Evolutionary conservation across 129 eudicot genomes (phyloP).

Genomic region (Lactuca sativa): DNA sequence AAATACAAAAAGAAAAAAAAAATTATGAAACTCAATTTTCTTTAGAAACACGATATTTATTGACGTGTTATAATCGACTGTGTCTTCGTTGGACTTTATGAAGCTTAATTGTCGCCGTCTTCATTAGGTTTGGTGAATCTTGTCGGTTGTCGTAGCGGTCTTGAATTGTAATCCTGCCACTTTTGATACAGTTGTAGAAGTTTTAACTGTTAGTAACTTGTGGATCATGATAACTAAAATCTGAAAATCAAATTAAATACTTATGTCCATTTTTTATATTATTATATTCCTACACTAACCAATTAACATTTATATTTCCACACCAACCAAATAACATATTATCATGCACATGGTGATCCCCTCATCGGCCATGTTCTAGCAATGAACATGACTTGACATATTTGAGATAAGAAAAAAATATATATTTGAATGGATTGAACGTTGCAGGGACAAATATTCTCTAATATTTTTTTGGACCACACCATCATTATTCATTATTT

Average conservation of each 20-base stretch:
- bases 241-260: conserved; percentile 3
- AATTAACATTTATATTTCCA: background rate
- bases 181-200: too few relatives aligned
- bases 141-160: too few relatives aligned
- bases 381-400: conserved; percentile 23
- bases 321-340: conserved; percentile 11
- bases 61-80: background rate
- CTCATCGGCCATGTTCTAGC: conserved; percentile 30
- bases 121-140: too few relatives aligned
- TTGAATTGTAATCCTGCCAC: too few relatives aligned
- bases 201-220: background rate
- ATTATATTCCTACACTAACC: background rate
- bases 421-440: background rate
- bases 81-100: too few relatives aligned
- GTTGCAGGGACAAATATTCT: background rate
- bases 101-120: too few relatives aligned
- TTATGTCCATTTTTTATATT: background rate
- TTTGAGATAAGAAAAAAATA: conserved; percentile 14
- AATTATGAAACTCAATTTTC: background rate
- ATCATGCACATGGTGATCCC: conserved; percentile 33
- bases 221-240: background rate
- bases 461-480: conserved; percentile 26
- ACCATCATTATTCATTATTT: background rate
- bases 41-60: too few relatives aligned
- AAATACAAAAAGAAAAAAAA: background rate